Evolutionary conservation across 1,139 yeast species (phyloP).

Genomic region (Geotrichum aggregatum): DNA sequence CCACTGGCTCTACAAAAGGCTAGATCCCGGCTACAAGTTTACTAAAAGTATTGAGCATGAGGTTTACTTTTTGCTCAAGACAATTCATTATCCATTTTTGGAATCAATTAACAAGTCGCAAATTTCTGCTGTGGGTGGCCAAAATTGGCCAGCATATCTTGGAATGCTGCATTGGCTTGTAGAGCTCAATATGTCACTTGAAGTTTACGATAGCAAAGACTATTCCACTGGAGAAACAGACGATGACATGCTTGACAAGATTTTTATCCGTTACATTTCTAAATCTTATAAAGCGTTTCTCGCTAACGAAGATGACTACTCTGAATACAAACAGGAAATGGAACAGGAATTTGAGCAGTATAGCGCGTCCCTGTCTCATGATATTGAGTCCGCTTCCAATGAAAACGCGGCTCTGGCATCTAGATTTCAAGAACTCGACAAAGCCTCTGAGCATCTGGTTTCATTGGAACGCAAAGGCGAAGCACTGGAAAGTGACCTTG

Average conservation of each 20-base stretch:
- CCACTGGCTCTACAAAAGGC: slow-evolving; percentile 68
- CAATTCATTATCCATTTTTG: slow-evolving; percentile 71
- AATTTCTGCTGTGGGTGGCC: slow-evolving; percentile 88
- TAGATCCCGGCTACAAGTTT: slow-evolving; percentile 78
- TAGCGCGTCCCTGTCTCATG: slow-evolving; percentile 28
- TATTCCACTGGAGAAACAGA: slow-evolving; percentile 39
- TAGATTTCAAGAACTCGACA: slow-evolving; percentile 35
- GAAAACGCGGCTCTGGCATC: slow-evolving; percentile 41
- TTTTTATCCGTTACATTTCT: slow-evolving; percentile 62
- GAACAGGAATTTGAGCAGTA: slow-evolving; percentile 42
- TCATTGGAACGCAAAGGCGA: slow-evolving; percentile 53
- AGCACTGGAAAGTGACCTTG: slow-evolving; percentile 68
- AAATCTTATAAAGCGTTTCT: slow-evolving; percentile 67
- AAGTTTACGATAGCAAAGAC: slow-evolving; percentile 42
- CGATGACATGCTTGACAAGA: slow-evolving; percentile 48
- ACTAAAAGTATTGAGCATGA: slow-evolving; percentile 70
- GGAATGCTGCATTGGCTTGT: slow-evolving; percentile 82
- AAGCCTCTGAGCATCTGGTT: slow-evolving; percentile 43
- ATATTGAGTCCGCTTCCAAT: slow-evolving; percentile 43
- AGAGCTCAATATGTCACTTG: slow-evolving; percentile 50
- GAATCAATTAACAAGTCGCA: slow-evolving; percentile 79
- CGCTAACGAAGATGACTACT: slow-evolving; percentile 50
- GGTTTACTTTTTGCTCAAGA: slow-evolving; percentile 61
- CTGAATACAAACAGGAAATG: slow-evolving; percentile 54
- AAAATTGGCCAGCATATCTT: slow-evolving; percentile 78